These are phyloP conservation scores for Luvunga scandens DNA, from an alignment of 345 rosid species.

Conservation along the genomic window DNA sequence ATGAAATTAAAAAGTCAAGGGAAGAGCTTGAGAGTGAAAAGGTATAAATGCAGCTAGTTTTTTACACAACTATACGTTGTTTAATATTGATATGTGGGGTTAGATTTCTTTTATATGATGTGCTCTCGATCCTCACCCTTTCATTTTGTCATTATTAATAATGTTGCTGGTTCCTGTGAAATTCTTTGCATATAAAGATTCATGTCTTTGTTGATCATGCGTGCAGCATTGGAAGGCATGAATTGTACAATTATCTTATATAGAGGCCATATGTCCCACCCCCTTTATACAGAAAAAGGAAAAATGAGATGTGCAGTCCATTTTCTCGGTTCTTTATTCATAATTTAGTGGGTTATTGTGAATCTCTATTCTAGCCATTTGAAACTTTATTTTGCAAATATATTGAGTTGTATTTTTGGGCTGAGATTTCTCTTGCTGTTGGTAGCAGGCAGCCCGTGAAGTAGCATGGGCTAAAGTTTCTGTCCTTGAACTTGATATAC, in stretches of 20 bases:
- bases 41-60: conserved; percentile 49
- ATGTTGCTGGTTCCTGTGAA: background rate
- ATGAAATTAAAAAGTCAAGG: conserved; percentile 49
- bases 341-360: background rate
- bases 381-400: conserved; percentile 5
- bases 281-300: background rate
- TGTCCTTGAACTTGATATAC: conserved; percentile 80
- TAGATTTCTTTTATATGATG: background rate
- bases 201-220: background rate
- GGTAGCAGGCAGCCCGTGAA: conserved; percentile 99
- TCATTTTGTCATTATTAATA: background rate
- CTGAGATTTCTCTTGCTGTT: conserved; percentile 59
- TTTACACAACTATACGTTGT: background rate
- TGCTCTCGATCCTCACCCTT: background rate
- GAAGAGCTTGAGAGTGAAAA: conserved; percentile 82
- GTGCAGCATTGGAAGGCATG: background rate
- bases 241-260: background rate
- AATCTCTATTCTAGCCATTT: background rate
- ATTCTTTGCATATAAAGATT: background rate
- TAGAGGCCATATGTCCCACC: background rate
- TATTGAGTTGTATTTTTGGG: conserved; percentile 29
- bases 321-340: background rate
- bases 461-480: conserved; percentile 98
- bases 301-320: background rate
- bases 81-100: background rate